Conservation (phyloP, 495 filamentous ascomycete genomes). For the Aspergillus campestris region DNA sequence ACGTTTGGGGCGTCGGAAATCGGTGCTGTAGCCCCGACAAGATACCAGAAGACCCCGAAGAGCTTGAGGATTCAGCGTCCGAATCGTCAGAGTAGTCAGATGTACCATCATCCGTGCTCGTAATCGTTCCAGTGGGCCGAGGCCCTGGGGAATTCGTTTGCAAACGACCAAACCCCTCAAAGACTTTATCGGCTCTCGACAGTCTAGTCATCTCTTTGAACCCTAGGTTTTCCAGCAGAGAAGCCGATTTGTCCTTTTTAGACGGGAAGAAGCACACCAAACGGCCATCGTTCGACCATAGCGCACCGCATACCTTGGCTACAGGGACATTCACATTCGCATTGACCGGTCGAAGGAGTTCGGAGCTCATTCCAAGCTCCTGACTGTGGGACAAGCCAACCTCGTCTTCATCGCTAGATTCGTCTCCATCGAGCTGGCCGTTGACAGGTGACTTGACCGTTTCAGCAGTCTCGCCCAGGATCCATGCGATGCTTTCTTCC, state of each 20-base stretch:
- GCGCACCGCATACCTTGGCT: conserved; percentile 64
- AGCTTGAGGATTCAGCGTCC: conserved; percentile 59
- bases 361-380: conserved; percentile 47
- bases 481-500: conserved; percentile 63
- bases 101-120: conserved; percentile 42
- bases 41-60: conserved; percentile 60
- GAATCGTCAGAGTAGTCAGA: conserved; percentile 57
- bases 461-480: conserved; percentile 42
- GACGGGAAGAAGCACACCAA: conserved; percentile 83
- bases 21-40: conserved; percentile 35
- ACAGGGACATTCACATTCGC: conserved; percentile 70
- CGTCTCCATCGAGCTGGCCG: conserved; percentile 53
- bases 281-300: conserved; percentile 68
- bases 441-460: conserved; percentile 43
- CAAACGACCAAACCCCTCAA: conserved; percentile 84
- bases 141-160: conserved; percentile 45
- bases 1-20: conserved; percentile 46
- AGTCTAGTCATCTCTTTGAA: conserved; percentile 52
- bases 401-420: conserved; percentile 84
- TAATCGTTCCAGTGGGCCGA: conserved; percentile 40
- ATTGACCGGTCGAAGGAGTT: conserved; percentile 47
- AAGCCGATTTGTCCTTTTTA: conserved; percentile 62
- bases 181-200: conserved; percentile 58
- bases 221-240: conserved; percentile 52
- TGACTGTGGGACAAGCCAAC: conserved; percentile 46